phyloP scores from a whole-genome alignment of 345 rosid genomes.

The Xanthoceras sorbifolium region DNA sequence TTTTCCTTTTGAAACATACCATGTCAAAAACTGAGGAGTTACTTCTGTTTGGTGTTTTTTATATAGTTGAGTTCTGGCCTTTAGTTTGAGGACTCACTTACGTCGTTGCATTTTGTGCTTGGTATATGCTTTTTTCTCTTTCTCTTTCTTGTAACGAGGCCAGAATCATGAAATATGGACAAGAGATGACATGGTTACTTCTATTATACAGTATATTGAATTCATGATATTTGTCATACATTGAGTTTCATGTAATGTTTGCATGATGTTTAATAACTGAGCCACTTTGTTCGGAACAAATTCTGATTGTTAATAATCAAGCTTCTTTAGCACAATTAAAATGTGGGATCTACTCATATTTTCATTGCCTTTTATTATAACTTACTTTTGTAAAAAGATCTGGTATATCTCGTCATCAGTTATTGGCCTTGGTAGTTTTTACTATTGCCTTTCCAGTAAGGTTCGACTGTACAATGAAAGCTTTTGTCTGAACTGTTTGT shows the following conservation, averaged over 20 bases:
- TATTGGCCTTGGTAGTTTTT: no score
- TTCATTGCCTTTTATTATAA: no score
- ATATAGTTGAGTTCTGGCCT: neutral
- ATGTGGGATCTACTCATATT: no score
- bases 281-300: no score
- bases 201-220: neutral
- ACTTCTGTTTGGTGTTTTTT: neutral
- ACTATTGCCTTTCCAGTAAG: no score
- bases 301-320: no score
- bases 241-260: neutral
- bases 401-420: no score
- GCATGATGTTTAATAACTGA: no score
- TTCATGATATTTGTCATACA: neutral
- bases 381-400: no score
- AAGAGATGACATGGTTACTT: neutral
- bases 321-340: no score
- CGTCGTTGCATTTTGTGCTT: neutral
- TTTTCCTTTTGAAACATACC: neutral
- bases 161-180: neutral
- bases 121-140: neutral
- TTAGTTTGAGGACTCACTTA: neutral
- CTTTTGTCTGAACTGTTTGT: no score
- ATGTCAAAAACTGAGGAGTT: neutral
- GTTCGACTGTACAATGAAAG: no score
- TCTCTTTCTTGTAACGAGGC: neutral